Conservation (phyloP, 1,284 basidiomycete genomes). For the Pascua sp. region DNA sequence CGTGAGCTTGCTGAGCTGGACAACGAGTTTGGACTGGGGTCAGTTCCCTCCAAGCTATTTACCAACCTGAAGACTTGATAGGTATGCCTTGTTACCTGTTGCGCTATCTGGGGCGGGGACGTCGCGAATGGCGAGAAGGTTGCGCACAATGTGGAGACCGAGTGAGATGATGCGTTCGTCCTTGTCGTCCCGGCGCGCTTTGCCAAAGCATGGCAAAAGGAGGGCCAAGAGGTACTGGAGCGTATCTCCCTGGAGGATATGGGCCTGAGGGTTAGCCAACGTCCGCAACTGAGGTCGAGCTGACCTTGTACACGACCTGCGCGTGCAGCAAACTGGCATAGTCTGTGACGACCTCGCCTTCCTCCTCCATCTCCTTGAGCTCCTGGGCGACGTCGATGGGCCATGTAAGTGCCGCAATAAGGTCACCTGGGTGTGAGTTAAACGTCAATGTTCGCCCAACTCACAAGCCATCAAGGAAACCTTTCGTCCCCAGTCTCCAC, state of each 20-base stretch:
- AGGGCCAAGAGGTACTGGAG: constrained; percentile 67
- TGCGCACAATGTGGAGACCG: constrained; percentile 82
- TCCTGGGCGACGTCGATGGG: constrained; percentile 91
- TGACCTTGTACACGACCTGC: constrained; percentile 81
- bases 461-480: constrained; percentile 73
- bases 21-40: constrained; percentile 62
- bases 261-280: constrained; percentile 41
- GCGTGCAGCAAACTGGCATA: constrained; percentile 75
- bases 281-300: neutral
- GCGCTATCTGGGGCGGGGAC: constrained; percentile 63
- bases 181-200: constrained; percentile 63
- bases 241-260: constrained; percentile 59
- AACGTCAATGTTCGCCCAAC: neutral
- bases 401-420: constrained; percentile 94
- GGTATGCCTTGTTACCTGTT: constrained; percentile 70
- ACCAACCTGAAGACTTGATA: constrained; percentile 64
- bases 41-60: constrained; percentile 2
- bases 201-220: constrained; percentile 65
- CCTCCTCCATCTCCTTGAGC: constrained; percentile 70
- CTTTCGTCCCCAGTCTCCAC: constrained; percentile 62
- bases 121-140: constrained; percentile 85
- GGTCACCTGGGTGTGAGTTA: constrained; percentile 56
- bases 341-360: constrained; percentile 73
- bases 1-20: constrained; percentile 66
- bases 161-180: constrained; percentile 83